Evolutionary conservation across 2,329 filamentous ascomycete genomes (phyloP), one percentile per base, ranked within the genome.

Genomic region (Periconia digitata): DNA sequence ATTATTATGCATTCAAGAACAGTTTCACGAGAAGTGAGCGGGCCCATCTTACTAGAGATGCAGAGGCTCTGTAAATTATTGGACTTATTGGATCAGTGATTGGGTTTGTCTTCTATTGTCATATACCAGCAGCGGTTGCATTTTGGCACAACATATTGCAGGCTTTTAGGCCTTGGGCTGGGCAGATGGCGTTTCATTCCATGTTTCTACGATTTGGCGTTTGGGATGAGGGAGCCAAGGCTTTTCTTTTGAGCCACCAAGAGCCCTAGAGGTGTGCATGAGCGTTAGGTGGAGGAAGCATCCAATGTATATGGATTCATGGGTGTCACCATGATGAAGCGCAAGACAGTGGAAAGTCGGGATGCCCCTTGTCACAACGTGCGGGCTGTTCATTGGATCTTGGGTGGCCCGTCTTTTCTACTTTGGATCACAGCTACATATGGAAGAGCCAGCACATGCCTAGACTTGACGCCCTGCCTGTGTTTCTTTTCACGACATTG

Each of bases 61-160:
- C 34, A 22, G 23, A 35, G 22, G 51, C 54, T 58, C 50, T 46
- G 47, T 54, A 57, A 55, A 50, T 50, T 50, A 59, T 46, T 52
- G 20, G 16, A 24, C 36, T 24, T 38, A 17, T 32, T 39, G 20
- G 17, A 27, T 46, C 41, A 44, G 24, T 29, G 20, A 27, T 47
- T 17, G 35, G 50, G 36, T 37, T 54, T 40, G 8, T 50, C 44
- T 52, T 42, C 49, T 47, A 38, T 51, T 53, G 50, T 60, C 60
- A 56, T 57, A 56, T 62, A 65, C 56, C 58, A 66, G 58, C 56
- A 59, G 49, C 37, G 46, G 55, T 63, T 65, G 63, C 63, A 69
- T 67, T 62, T 59, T 65, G 62, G 62, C 65, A 64, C 49, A 50
- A 44, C 43, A 43, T 47, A 41, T 29, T 39, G 48, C 50, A 46